A percentile compares a stretch with the other conserved stretches of the same genome.
Evolutionary conservation across 768 basidiomycete genomes (phyloP).

Genomic region (Strobilomyces dryophilus): DNA sequence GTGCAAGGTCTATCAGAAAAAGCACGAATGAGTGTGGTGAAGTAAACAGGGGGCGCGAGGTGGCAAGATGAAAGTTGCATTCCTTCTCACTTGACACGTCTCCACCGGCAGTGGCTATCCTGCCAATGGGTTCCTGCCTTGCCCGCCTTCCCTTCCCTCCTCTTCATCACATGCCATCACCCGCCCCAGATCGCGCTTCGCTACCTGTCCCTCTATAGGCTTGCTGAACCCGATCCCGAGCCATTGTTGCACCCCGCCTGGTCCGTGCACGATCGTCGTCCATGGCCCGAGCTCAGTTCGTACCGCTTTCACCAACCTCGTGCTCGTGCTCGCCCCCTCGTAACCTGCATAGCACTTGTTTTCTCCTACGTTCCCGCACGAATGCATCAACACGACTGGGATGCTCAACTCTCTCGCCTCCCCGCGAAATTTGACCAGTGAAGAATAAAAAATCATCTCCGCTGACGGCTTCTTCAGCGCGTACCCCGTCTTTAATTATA

Average conservation of each 20-base stretch:
- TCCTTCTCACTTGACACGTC: too few species aligned
- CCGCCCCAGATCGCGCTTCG: slow-evolving; percentile 46
- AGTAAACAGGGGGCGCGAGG: too few species aligned
- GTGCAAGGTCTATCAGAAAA: too few species aligned
- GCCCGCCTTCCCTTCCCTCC: too few species aligned
- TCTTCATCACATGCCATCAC: slow-evolving; percentile 37
- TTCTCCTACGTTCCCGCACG: slow-evolving; percentile 73
- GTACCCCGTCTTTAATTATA: too few species aligned
- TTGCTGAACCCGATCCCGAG: slow-evolving; percentile 95
- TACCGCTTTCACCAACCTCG: slow-evolving; percentile 61
- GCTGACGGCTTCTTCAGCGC: too few species aligned
- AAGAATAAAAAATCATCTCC: too few species aligned
- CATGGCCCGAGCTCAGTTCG: too few species aligned
- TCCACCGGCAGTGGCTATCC: slow-evolving; percentile 70
- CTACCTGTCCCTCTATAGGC: slow-evolving; percentile 66
- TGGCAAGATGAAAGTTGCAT: too few species aligned
- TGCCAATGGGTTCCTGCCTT: slow-evolving; percentile 45
- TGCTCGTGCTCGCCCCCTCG: slow-evolving; percentile 74
- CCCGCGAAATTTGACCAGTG: slow-evolving; percentile 60
- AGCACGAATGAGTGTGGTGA: too few species aligned
- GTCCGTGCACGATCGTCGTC: slow-evolving; percentile 60
- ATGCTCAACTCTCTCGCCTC: slow-evolving; percentile 60
- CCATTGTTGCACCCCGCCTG: slow-evolving; percentile 79
- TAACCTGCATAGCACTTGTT: slow-evolving; percentile 64
- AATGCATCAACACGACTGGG: slow-evolving; percentile 93